Percentiles rank a stretch among this genome's conserved stretches.
Evolutionary conservation across 495 filamentous ascomycete species (phyloP).

Genomic region (Podospora pseudopauciseta): DNA sequence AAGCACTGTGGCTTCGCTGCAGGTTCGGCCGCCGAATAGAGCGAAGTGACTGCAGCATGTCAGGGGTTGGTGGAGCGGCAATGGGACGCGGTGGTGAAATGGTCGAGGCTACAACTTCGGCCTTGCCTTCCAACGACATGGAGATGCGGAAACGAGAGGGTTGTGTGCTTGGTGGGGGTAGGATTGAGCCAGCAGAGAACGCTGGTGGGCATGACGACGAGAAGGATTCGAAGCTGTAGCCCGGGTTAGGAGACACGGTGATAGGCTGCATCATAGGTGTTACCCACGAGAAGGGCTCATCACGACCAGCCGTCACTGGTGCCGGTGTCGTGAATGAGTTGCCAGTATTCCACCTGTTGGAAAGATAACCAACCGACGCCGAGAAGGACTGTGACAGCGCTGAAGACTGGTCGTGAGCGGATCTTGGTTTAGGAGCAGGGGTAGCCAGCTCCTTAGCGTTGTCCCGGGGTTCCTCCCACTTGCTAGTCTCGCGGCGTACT

Average conservation of each 20-base stretch:
- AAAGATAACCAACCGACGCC: constrained; percentile 36
- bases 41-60: constrained; percentile 44
- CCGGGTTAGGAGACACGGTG: background rate
- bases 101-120: constrained; percentile 66
- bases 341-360: constrained; percentile 39
- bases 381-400: constrained; percentile 31
- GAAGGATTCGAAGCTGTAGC: constrained; percentile 35
- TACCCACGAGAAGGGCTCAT: constrained; percentile 38
- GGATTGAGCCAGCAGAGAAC: constrained; percentile 22
- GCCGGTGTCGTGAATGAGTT: constrained; percentile 38
- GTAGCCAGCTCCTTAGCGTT: constrained; percentile 14
- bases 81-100: constrained; percentile 64
- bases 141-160: constrained; percentile 61
- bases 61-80: constrained; percentile 24
- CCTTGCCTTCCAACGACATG: constrained; percentile 77
- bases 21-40: constrained; percentile 52
- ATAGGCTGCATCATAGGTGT: background rate
- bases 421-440: constrained; percentile 11
- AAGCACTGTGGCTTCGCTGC: constrained; percentile 51
- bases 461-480: background rate
- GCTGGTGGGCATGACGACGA: constrained; percentile 35
- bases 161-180: constrained; percentile 31
- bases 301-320: constrained; percentile 31
- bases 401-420: constrained; percentile 6
- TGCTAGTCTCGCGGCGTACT: constrained; percentile 3